phyloP scores from a whole-genome alignment of 257 asterid species.

The Agastache rugosa region DNA sequence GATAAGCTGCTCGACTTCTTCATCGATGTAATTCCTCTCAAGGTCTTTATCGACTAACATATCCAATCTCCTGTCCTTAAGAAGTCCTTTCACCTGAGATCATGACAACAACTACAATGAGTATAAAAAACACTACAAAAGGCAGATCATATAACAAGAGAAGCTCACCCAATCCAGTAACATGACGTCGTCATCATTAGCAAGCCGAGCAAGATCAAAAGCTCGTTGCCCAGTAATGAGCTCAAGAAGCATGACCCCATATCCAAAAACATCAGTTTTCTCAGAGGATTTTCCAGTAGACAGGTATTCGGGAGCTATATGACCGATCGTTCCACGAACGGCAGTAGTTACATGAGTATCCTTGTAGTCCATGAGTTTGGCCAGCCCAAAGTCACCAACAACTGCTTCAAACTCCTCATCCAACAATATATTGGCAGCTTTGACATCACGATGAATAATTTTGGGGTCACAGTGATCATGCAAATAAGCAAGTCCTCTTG shows the following conservation, averaged over 20 bases:
- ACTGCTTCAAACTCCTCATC: slow-evolving; percentile 96
- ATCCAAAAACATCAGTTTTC: slow-evolving; percentile 92
- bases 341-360: slow-evolving; percentile 95
- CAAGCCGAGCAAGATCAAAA: slow-evolving; percentile 92
- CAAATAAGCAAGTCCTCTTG: slow-evolving; percentile 91
- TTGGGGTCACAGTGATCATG: slow-evolving; percentile 93
- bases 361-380: slow-evolving; percentile 94
- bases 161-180: slow-evolving; percentile 89
- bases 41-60: slow-evolving; percentile 79
- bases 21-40: slow-evolving; percentile 66
- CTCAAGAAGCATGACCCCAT: slow-evolving; percentile 97
- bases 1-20: slow-evolving; percentile 83
- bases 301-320: slow-evolving; percentile 85
- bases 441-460: slow-evolving; percentile 90
- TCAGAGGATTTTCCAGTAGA: slow-evolving; percentile 87
- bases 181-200: slow-evolving; percentile 90
- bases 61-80: slow-evolving; percentile 79
- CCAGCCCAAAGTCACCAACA: slow-evolving; percentile 94
- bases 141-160: neutral
- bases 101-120: neutral
- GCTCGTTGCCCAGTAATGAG: slow-evolving; percentile 94
- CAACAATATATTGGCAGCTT: slow-evolving; percentile 85
- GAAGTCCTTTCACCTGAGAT: slow-evolving; percentile 81
- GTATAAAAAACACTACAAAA: neutral
- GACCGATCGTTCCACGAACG: slow-evolving; percentile 90